Evolutionary conservation across 1,284 basidiomycete species (phyloP).

Genomic region (Leccinum angustisporum): DNA sequence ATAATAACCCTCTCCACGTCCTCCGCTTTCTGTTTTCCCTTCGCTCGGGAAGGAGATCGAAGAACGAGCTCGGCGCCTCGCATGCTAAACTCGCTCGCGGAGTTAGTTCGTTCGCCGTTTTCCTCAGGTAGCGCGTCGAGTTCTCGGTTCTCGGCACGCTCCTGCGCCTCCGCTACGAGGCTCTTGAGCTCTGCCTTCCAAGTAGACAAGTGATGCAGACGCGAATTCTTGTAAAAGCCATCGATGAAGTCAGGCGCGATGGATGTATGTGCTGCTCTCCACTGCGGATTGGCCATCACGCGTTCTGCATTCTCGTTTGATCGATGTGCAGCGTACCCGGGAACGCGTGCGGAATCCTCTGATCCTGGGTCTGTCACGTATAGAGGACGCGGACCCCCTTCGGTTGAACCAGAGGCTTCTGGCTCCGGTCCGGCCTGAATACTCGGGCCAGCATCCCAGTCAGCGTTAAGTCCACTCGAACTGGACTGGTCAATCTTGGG

Average conservation of each 20-base stretch:
- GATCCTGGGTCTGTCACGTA: slow-evolving; percentile 45
- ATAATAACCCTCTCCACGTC: slow-evolving; percentile 70
- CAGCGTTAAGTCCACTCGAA: background rate
- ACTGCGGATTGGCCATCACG: slow-evolving; percentile 77
- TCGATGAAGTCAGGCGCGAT: slow-evolving; percentile 85
- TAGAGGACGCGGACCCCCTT: slow-evolving; percentile 28
- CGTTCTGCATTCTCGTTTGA: slow-evolving; percentile 74
- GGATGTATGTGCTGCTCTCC: slow-evolving; percentile 87
- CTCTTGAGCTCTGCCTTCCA: slow-evolving; percentile 91
- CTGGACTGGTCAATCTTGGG: background rate
- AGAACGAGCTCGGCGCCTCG: slow-evolving; percentile 51
- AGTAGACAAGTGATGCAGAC: slow-evolving; percentile 87
- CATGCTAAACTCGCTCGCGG: slow-evolving; percentile 50
- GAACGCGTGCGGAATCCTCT: slow-evolving; percentile 42
- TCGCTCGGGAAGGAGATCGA: slow-evolving; percentile 48
- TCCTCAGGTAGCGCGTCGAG: slow-evolving; percentile 9
- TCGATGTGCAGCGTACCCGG: slow-evolving; percentile 60
- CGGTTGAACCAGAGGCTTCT: slow-evolving; percentile 11
- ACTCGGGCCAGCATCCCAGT: slow-evolving; percentile 5
- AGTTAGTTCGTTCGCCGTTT: slow-evolving; percentile 22
- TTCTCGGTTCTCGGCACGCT: slow-evolving; percentile 54
- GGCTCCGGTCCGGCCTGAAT: background rate
- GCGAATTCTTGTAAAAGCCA: slow-evolving; percentile 88
- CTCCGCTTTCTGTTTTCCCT: slow-evolving; percentile 55
- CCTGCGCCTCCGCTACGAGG: slow-evolving; percentile 79